These are phyloP conservation scores for Populus hybrid DNA, from an alignment of 441 rosid species.

Conservation along the genomic window DNA sequence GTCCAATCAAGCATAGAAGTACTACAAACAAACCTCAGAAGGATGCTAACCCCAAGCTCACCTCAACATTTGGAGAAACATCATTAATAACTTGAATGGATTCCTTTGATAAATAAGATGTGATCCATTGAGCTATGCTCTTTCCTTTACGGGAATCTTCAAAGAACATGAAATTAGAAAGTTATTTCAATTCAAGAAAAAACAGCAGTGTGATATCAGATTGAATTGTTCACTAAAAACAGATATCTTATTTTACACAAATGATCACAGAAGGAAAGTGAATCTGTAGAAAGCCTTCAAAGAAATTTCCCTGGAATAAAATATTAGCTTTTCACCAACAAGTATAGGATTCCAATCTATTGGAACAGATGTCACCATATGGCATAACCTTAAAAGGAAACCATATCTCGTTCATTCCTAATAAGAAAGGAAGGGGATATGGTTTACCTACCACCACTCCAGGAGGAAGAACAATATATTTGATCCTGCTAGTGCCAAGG, in stretches of 20 bases:
- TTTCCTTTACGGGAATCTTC: constrained; percentile 48
- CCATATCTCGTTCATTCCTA: constrained; percentile 1
- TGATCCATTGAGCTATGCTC: constrained; percentile 55
- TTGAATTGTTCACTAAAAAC: too few species aligned
- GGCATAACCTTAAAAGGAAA: neutral
- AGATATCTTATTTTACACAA: too few species aligned
- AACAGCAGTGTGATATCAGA: neutral
- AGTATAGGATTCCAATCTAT: neutral
- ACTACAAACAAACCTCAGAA: constrained; percentile 9
- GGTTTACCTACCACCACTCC: neutral
- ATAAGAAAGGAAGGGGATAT: constrained; percentile 15
- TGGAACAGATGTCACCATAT: neutral
- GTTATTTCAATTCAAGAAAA: neutral
- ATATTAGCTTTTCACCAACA: neutral
- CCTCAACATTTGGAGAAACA: constrained; percentile 47
- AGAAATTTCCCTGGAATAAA: neutral
- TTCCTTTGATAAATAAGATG: constrained; percentile 56
- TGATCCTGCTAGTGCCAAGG: neutral
- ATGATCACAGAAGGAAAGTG: neutral
- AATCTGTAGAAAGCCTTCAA: neutral
- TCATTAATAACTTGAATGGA: constrained; percentile 27
- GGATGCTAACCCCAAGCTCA: constrained; percentile 17
- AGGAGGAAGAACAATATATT: neutral
- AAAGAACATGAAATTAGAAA: constrained; percentile 22
- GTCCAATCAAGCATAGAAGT: neutral